Percentiles rank a stretch among this genome's conserved stretches.
Conservation (phyloP, 768 basidiomycete species). For the Boletus speciosus region DNA sequence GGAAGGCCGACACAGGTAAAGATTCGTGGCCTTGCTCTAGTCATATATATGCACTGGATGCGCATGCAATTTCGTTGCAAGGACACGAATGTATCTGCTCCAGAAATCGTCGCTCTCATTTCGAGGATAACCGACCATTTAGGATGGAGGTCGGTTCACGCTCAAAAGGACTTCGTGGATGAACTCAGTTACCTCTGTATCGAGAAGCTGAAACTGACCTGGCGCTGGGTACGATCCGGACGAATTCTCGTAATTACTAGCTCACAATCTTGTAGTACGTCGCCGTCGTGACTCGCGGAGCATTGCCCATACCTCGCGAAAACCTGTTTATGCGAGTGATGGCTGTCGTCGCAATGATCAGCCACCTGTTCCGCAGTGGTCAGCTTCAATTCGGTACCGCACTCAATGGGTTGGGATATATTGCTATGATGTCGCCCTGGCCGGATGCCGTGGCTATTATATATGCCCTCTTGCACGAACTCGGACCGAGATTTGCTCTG, state of each 20-base stretch:
- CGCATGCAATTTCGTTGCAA: constrained; percentile 10
- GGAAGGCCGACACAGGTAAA: constrained; percentile 9
- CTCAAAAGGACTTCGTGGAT: constrained; percentile 9
- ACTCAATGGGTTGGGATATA: constrained; percentile 3
- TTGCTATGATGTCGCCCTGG: constrained; percentile 16
- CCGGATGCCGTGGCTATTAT: constrained; percentile 16
- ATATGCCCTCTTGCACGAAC: constrained; percentile 12
- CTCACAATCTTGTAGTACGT: constrained; percentile 14
- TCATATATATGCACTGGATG: constrained; percentile 14
- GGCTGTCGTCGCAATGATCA: constrained; percentile 13
- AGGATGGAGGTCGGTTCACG: constrained; percentile 3
- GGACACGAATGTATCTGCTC: constrained; percentile 5
- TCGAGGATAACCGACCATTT: constrained; percentile 5
- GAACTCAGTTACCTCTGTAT: constrained; percentile 9
- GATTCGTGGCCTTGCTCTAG: constrained; percentile 8
- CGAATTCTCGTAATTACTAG: neutral
- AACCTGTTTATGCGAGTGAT: constrained; percentile 14
- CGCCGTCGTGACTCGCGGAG: neutral
- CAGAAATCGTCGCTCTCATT: constrained; percentile 7
- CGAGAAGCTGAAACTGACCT: constrained; percentile 11
- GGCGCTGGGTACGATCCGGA: constrained; percentile 14
- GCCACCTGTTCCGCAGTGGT: constrained; percentile 12
- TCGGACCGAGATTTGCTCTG: constrained; percentile 17
- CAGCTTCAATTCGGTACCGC: constrained; percentile 5
- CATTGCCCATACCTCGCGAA: neutral